Conservation (phyloP, 768 basidiomycete species). For the Agrocybe praecox region DNA sequence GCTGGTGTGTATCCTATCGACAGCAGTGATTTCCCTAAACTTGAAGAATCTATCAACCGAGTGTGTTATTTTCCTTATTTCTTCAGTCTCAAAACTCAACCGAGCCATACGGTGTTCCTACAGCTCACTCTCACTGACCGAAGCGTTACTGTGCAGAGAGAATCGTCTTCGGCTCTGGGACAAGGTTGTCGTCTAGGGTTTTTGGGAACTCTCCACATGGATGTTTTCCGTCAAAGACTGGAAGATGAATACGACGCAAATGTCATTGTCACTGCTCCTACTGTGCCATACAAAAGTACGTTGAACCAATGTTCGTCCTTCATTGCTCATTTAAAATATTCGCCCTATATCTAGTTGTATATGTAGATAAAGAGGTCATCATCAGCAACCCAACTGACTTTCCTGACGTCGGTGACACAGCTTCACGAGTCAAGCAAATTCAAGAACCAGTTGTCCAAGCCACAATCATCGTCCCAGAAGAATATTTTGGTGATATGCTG, state of each 20-base stretch:
- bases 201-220: constrained; percentile 95
- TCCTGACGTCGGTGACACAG: constrained; percentile 74
- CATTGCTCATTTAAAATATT: constrained; percentile 1
- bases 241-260: constrained; percentile 97
- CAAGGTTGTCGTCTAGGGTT: constrained; percentile 96
- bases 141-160: constrained; percentile 87
- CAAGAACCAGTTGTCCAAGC: constrained; percentile 95
- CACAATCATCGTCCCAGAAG: constrained; percentile 93
- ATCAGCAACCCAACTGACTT: constrained; percentile 97
- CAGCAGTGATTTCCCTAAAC: constrained; percentile 85
- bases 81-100: constrained; percentile 13
- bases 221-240: constrained; percentile 91
- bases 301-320: constrained; percentile 5
- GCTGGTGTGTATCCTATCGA: constrained; percentile 96
- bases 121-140: constrained; percentile 86
- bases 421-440: constrained; percentile 67
- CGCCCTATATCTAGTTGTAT: constrained; percentile 59
- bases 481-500: constrained; percentile 96
- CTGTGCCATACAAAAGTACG: constrained; percentile 89
- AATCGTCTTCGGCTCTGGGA: constrained; percentile 91
- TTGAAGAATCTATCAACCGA: constrained; percentile 94
- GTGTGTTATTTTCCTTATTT: constrained; percentile 42
- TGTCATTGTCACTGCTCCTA: constrained; percentile 94
- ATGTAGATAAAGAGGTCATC: constrained; percentile 59
- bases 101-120: background rate